Conservation (phyloP, 257 asterid species). For the Nyctanthes arbortristis region DNA sequence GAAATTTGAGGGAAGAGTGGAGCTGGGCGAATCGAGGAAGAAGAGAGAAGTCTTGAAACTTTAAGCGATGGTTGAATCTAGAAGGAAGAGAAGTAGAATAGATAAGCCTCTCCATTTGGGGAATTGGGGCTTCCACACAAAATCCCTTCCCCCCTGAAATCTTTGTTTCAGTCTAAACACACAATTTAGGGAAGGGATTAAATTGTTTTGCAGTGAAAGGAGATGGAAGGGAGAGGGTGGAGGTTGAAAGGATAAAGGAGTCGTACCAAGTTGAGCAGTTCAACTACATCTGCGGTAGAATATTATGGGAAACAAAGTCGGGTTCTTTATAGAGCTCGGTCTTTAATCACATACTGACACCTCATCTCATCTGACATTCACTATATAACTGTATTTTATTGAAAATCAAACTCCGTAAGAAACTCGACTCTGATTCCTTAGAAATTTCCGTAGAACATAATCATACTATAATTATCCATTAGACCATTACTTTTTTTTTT, state of each 20-base stretch:
- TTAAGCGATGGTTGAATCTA: constrained; percentile 27
- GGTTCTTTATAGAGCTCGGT: no score
- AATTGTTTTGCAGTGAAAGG: not conserved
- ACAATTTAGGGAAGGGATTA: not conserved
- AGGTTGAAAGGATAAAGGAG: not conserved
- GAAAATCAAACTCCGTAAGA: no score
- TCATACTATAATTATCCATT: no score
- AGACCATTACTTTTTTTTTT: no score
- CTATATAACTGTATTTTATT: no score
- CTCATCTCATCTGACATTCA: no score
- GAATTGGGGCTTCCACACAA: not conserved
- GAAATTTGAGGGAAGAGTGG: constrained; percentile 30
- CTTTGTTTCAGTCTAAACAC: not conserved
- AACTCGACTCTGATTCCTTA: no score
- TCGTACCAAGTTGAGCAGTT: not conserved
- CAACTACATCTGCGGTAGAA: no score
- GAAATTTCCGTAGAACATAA: no score
- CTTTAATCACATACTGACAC: no score
- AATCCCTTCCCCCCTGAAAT: not conserved
- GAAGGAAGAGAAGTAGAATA: constrained; percentile 54
- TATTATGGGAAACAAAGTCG: no score
- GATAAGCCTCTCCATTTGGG: constrained; percentile 72
- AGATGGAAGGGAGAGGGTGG: not conserved
- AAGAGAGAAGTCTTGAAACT: constrained; percentile 27
- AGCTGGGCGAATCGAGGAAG: constrained; percentile 45